Conservation (phyloP, 108 stramenopile species). For the Cylindrotheca closterium region DNA sequence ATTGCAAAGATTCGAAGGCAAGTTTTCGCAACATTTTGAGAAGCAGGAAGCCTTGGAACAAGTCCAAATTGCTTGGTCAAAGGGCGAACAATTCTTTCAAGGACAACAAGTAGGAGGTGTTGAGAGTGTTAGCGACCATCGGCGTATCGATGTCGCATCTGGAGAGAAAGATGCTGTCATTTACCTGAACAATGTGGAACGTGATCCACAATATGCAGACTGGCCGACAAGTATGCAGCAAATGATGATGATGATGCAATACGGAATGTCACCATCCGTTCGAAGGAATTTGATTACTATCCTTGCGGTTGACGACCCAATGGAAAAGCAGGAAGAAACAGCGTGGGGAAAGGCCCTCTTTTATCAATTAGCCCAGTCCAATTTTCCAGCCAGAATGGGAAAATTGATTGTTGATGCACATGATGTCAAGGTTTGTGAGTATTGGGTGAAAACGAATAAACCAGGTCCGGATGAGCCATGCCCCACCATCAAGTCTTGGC, state of each 20-base stretch:
- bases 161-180: conserved; percentile 66
- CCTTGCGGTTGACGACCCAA: conserved; percentile 67
- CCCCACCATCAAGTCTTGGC: conserved; percentile 27
- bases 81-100: conserved; percentile 45
- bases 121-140: conserved; percentile 22
- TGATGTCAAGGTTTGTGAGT: conserved; percentile 42
- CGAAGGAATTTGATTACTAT: conserved; percentile 81
- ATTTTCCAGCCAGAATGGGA: conserved; percentile 67
- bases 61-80: conserved; percentile 55
- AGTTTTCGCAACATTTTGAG: conserved; percentile 24
- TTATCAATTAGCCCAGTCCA: conserved; percentile 53
- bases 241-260: conserved; percentile 70
- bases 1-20: conserved; percentile 44
- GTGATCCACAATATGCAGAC: conserved; percentile 52
- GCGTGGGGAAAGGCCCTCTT: conserved; percentile 35
- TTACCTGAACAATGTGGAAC: conserved; percentile 85
- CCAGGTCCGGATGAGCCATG: conserved; percentile 30
- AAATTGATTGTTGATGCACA: conserved; percentile 54
- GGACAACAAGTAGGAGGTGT: conserved; percentile 26
- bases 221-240: conserved; percentile 65
- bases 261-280: conserved; percentile 71
- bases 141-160: conserved; percentile 78
- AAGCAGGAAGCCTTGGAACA: conserved; percentile 36
- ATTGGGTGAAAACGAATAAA: conserved; percentile 22
- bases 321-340: conserved; percentile 8